A percentile compares a stretch with the other conserved stretches of the same genome.
These are phyloP conservation scores for Gigaspora rosea DNA, from an alignment of 192 early-diverging fungal species.

Conservation along the genomic window DNA sequence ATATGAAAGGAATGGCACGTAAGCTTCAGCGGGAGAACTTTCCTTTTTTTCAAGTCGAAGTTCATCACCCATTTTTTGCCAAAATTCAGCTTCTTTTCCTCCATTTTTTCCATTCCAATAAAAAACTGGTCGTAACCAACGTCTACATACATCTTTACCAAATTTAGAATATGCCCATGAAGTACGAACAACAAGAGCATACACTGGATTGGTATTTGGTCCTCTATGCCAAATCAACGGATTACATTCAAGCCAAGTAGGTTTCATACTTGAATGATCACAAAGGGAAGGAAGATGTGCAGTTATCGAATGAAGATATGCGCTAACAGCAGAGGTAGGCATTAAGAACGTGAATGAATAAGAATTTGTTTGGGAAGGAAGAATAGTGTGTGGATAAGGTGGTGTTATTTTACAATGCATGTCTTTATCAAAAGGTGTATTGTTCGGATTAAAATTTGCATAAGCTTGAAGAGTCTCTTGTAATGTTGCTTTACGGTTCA, in stretches of 20 bases:
- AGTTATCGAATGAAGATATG: conserved; percentile 40
- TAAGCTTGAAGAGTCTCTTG: conserved; percentile 46
- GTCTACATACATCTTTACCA: conserved; percentile 36
- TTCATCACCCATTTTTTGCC: conserved; percentile 35
- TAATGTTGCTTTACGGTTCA: conserved; percentile 42
- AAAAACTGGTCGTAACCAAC: conserved; percentile 54
- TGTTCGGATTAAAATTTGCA: conserved; percentile 29
- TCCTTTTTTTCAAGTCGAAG: conserved; percentile 56
- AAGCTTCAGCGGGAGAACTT: conserved; percentile 58
- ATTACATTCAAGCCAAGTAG: conserved; percentile 34
- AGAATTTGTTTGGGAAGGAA: conserved; percentile 18
- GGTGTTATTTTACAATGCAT: conserved; percentile 38
- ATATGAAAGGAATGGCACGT: conserved; percentile 38
- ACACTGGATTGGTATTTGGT: conserved; percentile 61
- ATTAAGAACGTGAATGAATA: conserved; percentile 52
- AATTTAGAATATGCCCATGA: conserved; percentile 50
- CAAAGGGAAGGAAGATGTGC: conserved; percentile 47
- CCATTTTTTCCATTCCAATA: conserved; percentile 64
- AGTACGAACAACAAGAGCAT: conserved; percentile 59
- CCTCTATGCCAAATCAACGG: conserved; percentile 60
- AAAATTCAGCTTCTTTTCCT: conserved; percentile 36
- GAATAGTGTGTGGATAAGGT: conserved; percentile 3
- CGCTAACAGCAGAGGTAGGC: conserved; percentile 47
- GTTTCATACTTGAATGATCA: conserved; percentile 43
- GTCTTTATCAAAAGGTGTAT: conserved; percentile 7